Percentiles rank a stretch among this genome's conserved stretches.
Evolutionary conservation across 805 yeast species (phyloP).

Genomic region (Monosporozyma servazzii): DNA sequence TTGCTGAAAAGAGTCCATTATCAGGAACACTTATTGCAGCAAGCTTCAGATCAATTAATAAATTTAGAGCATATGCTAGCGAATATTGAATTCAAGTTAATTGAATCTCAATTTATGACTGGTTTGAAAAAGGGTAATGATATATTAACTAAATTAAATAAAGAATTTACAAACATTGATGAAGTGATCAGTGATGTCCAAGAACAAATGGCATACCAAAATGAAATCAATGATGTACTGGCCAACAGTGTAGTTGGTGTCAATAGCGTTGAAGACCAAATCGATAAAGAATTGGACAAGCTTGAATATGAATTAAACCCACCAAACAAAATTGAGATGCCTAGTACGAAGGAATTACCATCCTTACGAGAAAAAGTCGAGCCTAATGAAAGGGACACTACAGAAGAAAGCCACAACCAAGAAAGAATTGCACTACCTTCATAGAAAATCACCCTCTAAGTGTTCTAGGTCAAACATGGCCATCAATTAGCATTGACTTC

Average conservation of each 20-base stretch:
- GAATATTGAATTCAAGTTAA: conserved; percentile 78
- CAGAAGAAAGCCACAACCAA: neutral
- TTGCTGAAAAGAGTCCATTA: conserved; percentile 71
- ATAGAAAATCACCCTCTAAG: neutral
- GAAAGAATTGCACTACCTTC: neutral
- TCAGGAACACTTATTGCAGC: conserved; percentile 61
- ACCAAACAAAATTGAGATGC: conserved; percentile 21
- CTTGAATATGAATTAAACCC: conserved; percentile 42
- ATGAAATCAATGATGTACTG: conserved; percentile 54
- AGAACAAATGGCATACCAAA: conserved; percentile 72
- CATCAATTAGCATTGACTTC: too few relatives aligned
- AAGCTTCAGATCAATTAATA: conserved; percentile 69
- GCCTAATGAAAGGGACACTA: neutral
- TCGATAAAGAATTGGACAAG: conserved; percentile 51
- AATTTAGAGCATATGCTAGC: conserved; percentile 71
- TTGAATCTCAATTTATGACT: conserved; percentile 74
- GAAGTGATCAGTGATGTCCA: conserved; percentile 73
- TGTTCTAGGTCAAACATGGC: too few relatives aligned
- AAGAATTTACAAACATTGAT: conserved; percentile 75
- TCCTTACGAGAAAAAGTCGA: neutral
- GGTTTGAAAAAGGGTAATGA: conserved; percentile 77
- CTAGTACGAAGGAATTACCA: conserved; percentile 27
- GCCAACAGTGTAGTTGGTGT: conserved; percentile 29
- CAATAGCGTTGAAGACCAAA: conserved; percentile 42
- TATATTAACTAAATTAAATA: conserved; percentile 65